Percentiles rank a stretch among this genome's conserved stretches.
These are phyloP conservation scores for Alternaria atra DNA, from an alignment of 2,329 filamentous ascomycete species.

Conservation along the genomic window DNA sequence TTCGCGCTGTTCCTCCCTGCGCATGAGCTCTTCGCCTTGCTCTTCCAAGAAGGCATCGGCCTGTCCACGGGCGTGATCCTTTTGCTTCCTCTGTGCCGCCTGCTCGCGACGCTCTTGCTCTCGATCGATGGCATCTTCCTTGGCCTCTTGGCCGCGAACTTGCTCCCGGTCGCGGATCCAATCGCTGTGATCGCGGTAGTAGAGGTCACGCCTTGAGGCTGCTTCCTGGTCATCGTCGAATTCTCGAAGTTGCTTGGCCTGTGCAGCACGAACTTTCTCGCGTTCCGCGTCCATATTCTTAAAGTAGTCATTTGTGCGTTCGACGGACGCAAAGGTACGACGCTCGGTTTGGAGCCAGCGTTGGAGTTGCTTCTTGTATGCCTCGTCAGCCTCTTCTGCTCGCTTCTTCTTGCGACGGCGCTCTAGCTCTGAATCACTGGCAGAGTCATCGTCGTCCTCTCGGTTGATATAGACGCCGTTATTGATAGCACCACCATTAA, in stretches of 20 bases:
- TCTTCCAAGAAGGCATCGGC: constrained; percentile 90
- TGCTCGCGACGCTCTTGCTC: constrained; percentile 78
- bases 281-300: constrained; percentile 74
- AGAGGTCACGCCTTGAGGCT: constrained; percentile 75
- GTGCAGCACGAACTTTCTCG: constrained; percentile 70
- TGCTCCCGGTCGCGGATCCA: constrained; percentile 84
- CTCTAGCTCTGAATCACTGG: constrained; percentile 86
- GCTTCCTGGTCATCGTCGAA: constrained; percentile 93
- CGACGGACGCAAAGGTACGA: constrained; percentile 81
- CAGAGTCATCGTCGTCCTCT: constrained; percentile 87
- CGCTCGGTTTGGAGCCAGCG: constrained; percentile 92
- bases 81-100: constrained; percentile 72
- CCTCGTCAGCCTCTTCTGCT: constrained; percentile 78
- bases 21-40: constrained; percentile 76
- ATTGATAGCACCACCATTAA: constrained; percentile 78
- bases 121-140: constrained; percentile 83
- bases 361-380: constrained; percentile 84
- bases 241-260: constrained; percentile 75
- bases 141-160: constrained; percentile 77
- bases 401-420: constrained; percentile 74
- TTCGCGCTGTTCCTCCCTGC: constrained; percentile 56
- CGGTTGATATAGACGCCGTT: constrained; percentile 63
- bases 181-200: constrained; percentile 84
- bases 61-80: constrained; percentile 81
- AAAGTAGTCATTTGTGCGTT: constrained; percentile 84